Evolutionary conservation across 2,329 filamentous ascomycete genomes (phyloP).

Genomic region (Annulohypoxylon truncatum): DNA sequence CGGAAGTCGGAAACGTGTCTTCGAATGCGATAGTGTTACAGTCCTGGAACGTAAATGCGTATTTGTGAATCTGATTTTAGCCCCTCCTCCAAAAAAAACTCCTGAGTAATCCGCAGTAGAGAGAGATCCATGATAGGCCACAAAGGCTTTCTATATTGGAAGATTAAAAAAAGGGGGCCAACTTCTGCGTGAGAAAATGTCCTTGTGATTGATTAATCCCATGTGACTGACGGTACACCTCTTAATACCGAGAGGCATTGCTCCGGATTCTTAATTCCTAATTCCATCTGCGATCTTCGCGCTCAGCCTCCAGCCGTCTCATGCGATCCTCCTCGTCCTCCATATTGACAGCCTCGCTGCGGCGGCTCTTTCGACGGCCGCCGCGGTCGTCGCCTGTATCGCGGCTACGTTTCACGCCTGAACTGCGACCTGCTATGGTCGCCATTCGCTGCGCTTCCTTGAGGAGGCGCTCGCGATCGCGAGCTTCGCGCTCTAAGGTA

Average conservation of each 20-base stretch:
- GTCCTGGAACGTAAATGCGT: constrained; percentile 7
- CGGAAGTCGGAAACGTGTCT: constrained; percentile 3
- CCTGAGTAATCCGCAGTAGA: background rate
- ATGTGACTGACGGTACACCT: background rate
- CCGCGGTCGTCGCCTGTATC: constrained; percentile 56
- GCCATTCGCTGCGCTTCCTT: constrained; percentile 76
- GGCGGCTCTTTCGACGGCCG: constrained; percentile 61
- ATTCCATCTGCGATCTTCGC: constrained; percentile 65
- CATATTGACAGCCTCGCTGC: constrained; percentile 60
- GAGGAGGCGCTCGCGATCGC: constrained; percentile 73
- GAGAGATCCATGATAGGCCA: background rate
- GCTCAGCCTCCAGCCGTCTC: constrained; percentile 68
- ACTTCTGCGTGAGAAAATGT: background rate
- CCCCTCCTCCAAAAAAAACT: background rate
- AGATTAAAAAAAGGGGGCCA: background rate
- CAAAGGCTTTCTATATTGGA: background rate
- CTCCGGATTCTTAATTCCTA: constrained; percentile 50
- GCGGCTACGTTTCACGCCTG: constrained; percentile 62
- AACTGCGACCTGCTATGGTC: constrained; percentile 60
- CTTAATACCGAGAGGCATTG: background rate
- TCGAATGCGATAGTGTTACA: constrained; percentile 25
- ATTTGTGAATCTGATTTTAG: background rate
- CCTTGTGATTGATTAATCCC: background rate
- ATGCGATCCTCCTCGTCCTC: constrained; percentile 65
- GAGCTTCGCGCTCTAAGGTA: constrained; percentile 74